A percentile compares a stretch with the other conserved stretches of the same genome.
These are phyloP conservation scores for Pseudofabraea citricarpa DNA, from an alignment of 2,329 filamentous ascomycete species.

Conservation along the genomic window DNA sequence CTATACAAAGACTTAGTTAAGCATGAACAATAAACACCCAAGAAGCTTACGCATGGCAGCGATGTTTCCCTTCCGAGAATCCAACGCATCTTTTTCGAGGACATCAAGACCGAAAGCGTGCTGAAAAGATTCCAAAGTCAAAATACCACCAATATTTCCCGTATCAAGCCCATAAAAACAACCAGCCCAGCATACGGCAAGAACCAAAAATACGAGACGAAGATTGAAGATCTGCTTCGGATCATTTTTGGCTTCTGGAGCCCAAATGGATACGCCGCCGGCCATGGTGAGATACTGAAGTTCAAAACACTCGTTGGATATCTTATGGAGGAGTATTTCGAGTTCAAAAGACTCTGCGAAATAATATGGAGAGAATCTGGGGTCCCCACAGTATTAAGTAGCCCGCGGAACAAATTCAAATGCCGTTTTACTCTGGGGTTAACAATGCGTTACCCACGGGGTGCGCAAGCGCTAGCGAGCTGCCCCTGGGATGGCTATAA, in stretches of 20 bases:
- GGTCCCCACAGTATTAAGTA: not conserved
- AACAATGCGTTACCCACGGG: not conserved
- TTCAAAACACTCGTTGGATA: no score
- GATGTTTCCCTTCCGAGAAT: not conserved
- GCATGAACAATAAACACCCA: not conserved
- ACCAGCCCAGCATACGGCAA: not conserved
- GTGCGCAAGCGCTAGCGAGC: no score
- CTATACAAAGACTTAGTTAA: not conserved
- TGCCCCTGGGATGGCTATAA: no score
- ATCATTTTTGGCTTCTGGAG: slow-evolving; percentile 2
- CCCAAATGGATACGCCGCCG: slow-evolving; percentile 1
- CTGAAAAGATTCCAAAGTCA: not conserved
- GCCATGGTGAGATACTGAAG: not conserved
- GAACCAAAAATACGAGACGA: not conserved
- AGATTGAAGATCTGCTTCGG: slow-evolving; percentile 3
- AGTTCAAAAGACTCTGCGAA: no score
- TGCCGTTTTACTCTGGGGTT: not conserved
- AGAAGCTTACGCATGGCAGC: slow-evolving; percentile 3
- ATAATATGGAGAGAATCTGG: not conserved
- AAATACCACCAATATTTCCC: slow-evolving; percentile 2
- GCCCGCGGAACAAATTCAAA: not conserved
- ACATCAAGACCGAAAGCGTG: slow-evolving; percentile 3
- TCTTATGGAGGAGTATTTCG: not conserved
- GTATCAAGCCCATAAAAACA: slow-evolving; percentile 4
- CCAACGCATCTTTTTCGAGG: not conserved